Evolutionary conservation across 1,284 basidiomycete species (phyloP).

Genomic region (Gymnopus androsaceus): DNA sequence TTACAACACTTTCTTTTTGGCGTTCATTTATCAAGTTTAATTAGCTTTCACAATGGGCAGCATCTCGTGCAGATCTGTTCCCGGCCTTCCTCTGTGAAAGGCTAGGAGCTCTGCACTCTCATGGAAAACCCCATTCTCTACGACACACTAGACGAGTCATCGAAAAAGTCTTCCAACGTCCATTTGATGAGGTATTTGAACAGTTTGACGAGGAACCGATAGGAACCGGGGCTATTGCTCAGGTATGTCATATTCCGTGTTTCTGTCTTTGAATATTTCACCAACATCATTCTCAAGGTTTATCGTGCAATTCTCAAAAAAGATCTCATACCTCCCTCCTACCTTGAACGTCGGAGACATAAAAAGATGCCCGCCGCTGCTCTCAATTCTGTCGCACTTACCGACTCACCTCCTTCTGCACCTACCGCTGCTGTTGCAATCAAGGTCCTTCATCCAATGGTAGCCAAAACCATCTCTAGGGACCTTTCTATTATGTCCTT

Average conservation of each 20-base stretch:
- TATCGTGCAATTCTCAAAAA: slow-evolving; percentile 85
- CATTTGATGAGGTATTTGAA: slow-evolving; percentile 91
- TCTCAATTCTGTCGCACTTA: slow-evolving; percentile 55
- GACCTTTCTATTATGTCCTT: slow-evolving; percentile 95
- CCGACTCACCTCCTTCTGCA: slow-evolving; percentile 64
- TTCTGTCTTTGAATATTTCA: background rate
- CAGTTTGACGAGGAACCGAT: slow-evolving; percentile 88
- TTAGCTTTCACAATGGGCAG: slow-evolving; percentile 97
- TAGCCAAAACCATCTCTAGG: slow-evolving; percentile 78
- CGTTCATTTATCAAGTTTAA: slow-evolving; percentile 17
- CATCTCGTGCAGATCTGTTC: slow-evolving; percentile 92
- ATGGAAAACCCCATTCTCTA: slow-evolving; percentile 83
- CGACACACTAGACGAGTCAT: slow-evolving; percentile 83
- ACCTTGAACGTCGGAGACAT: slow-evolving; percentile 66
- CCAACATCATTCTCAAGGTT: slow-evolving; percentile 48
- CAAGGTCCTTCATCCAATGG: slow-evolving; percentile 92
- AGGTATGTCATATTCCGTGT: slow-evolving; percentile 52
- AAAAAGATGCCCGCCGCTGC: slow-evolving; percentile 48
- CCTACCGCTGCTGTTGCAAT: slow-evolving; percentile 89
- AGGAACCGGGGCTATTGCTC: slow-evolving; percentile 97
- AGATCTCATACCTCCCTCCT: slow-evolving; percentile 83
- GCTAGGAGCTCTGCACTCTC: slow-evolving; percentile 89
- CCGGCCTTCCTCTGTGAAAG: slow-evolving; percentile 88
- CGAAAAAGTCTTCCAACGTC: slow-evolving; percentile 79
- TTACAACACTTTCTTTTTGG: slow-evolving; percentile 10